These are phyloP conservation scores for Cyphellophora attinorum DNA, from an alignment of 2,329 filamentous ascomycete genomes.

Conservation along the genomic window DNA sequence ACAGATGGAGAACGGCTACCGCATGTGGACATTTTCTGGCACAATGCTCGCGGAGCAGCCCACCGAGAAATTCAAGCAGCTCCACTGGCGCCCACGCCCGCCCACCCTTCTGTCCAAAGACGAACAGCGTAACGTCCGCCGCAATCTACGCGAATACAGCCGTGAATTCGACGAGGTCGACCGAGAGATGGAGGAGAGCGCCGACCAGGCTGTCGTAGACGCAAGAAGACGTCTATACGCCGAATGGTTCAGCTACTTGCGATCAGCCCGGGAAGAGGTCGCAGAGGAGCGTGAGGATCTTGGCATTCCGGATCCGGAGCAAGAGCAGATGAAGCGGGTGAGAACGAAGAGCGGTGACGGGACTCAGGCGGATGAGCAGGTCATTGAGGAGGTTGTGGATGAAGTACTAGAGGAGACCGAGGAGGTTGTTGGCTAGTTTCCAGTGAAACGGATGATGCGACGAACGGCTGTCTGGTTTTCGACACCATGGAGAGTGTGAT, in stretches of 20 bases:
- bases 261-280: constrained; percentile 61
- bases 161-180: constrained; percentile 93
- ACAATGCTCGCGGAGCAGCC: constrained; percentile 80
- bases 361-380: constrained; percentile 51
- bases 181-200: constrained; percentile 82
- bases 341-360: constrained; percentile 49
- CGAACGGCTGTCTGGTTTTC: no score
- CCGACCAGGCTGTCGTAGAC: constrained; percentile 89
- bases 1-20: constrained; percentile 98
- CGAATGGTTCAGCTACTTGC: constrained; percentile 84
- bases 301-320: constrained; percentile 57
- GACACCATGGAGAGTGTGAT: no score
- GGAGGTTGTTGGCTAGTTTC: constrained; percentile 55
- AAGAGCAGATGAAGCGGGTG: constrained; percentile 45
- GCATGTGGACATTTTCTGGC: constrained; percentile 94
- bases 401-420: constrained; percentile 77
- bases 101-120: constrained; percentile 87
- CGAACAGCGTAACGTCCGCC: constrained; percentile 94
- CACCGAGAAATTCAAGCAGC: constrained; percentile 96
- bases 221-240: constrained; percentile 69
- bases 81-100: constrained; percentile 86
- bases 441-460: no score
- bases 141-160: constrained; percentile 95
- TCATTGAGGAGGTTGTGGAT: constrained; percentile 82
- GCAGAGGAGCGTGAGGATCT: constrained; percentile 59